Base-by-base conservation (phyloP, 768 basidiomycete species). In the Leucosporidium scottii region DNA sequence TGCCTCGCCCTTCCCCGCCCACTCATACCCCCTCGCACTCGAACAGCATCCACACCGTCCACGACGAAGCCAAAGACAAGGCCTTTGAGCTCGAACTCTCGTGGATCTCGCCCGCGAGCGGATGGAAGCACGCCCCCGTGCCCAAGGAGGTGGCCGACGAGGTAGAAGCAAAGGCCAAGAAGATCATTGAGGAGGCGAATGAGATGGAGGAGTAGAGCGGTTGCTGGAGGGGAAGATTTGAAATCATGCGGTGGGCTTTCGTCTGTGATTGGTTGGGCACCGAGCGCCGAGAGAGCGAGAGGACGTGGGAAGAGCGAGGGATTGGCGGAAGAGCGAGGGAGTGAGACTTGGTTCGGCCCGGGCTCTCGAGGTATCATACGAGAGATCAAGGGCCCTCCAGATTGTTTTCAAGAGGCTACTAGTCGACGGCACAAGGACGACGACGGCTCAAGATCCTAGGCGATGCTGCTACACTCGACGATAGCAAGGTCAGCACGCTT, bases 61-160 rank as follows among this genome's bases (percentile, higher is more conserved):
- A 99, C 76, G 94, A 98, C 70, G 96, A 98, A 77, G 87, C 90
- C 69, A 96, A 97, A 79, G 93, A 97, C 81, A 98, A 97, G 77
- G 90, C 93, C 59, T 98, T 99, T 71, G 96, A 98, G 77, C 84
- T 99, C 31, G 96, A 99, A 79, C 85, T 99, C 84, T 90, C 93
- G 47, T 99, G 96, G 96, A 86, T 97, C 66, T 86, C 92, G 49
- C 83, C 85, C 44, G 91, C 94, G 79, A 90, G 88, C 39, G 85
- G 86, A 36, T 85, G 86, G 62, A 77, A 86, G 58, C 93, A 97
- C 79, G 82, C 85, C 30, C 84, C 86, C 30, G 91, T 99, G 63
- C 96, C 96, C 57, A 84, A 84, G 68, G 93, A 93, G 39, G 81
- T 97, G 66, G 81, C 87, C 54, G 84, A 84, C 28, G 91, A 93